Evolutionary conservation across 192 early-diverging fungal species (phyloP), one percentile per base, ranked within the genome.

Genomic region (Lobosporangium transversale): DNA sequence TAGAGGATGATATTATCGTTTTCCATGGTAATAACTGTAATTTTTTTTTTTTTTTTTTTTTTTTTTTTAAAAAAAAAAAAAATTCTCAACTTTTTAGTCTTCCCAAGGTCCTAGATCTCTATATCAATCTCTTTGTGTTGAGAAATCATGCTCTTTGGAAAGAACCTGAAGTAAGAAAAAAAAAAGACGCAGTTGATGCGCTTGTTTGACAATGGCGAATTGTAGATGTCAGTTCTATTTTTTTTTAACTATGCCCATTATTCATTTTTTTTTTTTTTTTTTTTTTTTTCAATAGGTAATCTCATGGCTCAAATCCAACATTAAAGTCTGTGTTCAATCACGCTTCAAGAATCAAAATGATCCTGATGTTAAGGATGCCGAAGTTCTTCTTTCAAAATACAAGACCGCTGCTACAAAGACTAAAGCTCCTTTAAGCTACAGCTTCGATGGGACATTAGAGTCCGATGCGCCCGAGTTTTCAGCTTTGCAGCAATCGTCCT

Each of bases 141-240:
- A 81, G 91, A 29, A 88, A 79, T 47, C 84, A 86, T 61, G 78
- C 91, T 35, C 73, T 95, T 40, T 98, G 94, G 92, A 94, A 95
- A 49, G 89, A 91, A 48, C 93, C 94, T 3, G 92, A 95, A 62
- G 68, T 65, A 56, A 58, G 30, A 8, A n/a, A n/a, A n/a, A n/a
- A n/a, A n/a, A n/a, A n/a, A n/a, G n/a, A n/a, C n/a, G n/a, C n/a
- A n/a, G n/a, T n/a, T n/a, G n/a, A n/a, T n/a, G n/a, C n/a, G n/a
- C n/a, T n/a, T n/a, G n/a, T n/a, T n/a, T n/a, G n/a, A n/a, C n/a
- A n/a, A n/a, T n/a, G n/a, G n/a, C n/a, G n/a, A n/a, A n/a, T n/a
- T n/a, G n/a, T n/a, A n/a, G n/a, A n/a, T n/a, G n/a, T n/a, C n/a
- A n/a, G n/a, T n/a, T n/a, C n/a, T n/a, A n/a, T n/a, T n/a, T n/a